Conservation (phyloP, 1,284 basidiomycete genomes). For the Inonotus obliquus region DNA sequence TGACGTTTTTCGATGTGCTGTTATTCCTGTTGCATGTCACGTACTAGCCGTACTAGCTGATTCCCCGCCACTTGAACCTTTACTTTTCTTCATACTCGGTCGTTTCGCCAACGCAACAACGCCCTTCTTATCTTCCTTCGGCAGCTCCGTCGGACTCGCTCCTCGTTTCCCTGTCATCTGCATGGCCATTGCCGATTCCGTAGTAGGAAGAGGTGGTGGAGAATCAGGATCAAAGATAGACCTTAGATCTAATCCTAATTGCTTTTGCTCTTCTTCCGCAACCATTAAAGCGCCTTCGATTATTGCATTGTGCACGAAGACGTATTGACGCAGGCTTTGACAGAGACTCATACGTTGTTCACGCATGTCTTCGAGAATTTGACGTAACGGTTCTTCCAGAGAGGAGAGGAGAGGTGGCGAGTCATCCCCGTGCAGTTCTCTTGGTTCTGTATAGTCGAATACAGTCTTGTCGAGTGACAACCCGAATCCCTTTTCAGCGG, state of each 20-base stretch:
- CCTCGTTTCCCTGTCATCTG: constrained; percentile 46
- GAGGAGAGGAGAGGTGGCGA: constrained; percentile 58
- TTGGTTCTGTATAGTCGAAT: constrained; percentile 52
- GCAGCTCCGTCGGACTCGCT: constrained; percentile 67
- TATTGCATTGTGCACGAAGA: constrained; percentile 84
- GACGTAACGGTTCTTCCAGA: constrained; percentile 69
- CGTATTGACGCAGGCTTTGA: constrained; percentile 84
- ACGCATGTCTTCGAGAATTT: constrained; percentile 83
- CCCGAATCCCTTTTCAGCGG: neutral
- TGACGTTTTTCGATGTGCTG: neutral
- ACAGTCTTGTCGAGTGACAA: constrained; percentile 20
- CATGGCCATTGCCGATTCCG: neutral
- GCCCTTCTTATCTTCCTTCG: constrained; percentile 55
- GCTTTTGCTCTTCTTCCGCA: constrained; percentile 64
- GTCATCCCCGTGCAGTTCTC: constrained; percentile 45
- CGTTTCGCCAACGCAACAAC: constrained; percentile 55
- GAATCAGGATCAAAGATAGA: constrained; percentile 25
- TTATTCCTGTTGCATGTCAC: neutral
- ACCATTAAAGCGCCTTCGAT: constrained; percentile 77
- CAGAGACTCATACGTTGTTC: constrained; percentile 90
- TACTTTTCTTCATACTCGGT: constrained; percentile 55
- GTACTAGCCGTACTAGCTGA: neutral
- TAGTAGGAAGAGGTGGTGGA: constrained; percentile 17
- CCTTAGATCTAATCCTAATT: constrained; percentile 20
- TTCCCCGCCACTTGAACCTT: constrained; percentile 12